Evolutionary conservation across 2,329 filamentous ascomycete genomes (phyloP), one percentile per base, ranked within the genome.

Genomic region (Neonectria hederae): DNA sequence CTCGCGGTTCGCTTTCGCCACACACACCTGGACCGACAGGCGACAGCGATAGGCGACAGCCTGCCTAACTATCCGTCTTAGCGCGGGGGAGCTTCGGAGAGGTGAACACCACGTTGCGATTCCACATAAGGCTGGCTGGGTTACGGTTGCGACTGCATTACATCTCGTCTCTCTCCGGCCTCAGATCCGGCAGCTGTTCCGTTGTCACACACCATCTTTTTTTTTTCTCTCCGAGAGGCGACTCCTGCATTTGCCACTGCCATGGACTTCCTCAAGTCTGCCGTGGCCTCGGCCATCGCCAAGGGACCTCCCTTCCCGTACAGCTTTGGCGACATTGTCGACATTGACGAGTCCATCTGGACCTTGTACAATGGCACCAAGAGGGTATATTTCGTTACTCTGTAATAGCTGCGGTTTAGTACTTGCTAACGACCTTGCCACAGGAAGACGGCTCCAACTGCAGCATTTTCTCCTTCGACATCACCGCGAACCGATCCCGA

Each of bases 181-280:
- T 10, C 22, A 4, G 17, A 30, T 35, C 21, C 24, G 21, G 24
- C n/a, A 17, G 22, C 43, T 35, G 14, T 11, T 40, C 2, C 43
- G 28, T 5, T 42, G 38, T 19, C 13, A 26, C 24, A n/a, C 14
- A 32, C 30, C 52, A 43, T 45, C 7, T 22, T 26, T 57, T 35
- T 28, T 49, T 55, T 4, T 22, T 49, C 48, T 4, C 9, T 40
- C 19, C 21, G 3, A 19, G 48, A 54, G 43, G 45, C 30, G 38
- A 17, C 42, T 42, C 24, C 21, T 30, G 14, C 46, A 17, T 22
- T 45, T 43, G 28, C 35, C 48, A 42, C 43, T 30, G 45, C 71
- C 71, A 99, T 99, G 96, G 94, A 99, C 79, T 98, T 98, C 76
- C 87, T 99, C 76, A 98, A 98, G 82, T 98, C 94, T 66, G 96